phyloP scores from a whole-genome alignment of 73 alveolate species.

The Paramecium caudatum region DNA sequence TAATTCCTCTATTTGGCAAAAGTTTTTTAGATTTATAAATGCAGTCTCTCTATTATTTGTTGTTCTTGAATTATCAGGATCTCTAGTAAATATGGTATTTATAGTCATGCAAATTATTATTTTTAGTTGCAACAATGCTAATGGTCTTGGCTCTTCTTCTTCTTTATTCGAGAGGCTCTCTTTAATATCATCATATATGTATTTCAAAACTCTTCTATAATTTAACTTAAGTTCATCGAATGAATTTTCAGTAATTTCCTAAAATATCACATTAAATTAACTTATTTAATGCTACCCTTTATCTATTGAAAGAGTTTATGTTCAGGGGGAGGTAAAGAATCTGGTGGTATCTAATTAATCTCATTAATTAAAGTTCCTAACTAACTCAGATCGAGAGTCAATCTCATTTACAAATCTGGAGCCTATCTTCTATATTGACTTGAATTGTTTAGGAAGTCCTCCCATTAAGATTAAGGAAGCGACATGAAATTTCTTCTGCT shows the following conservation, averaged over 20 bases:
- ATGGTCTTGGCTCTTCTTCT: neutral
- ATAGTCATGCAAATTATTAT: neutral
- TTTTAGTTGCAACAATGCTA: neutral
- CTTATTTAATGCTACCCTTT: neutral
- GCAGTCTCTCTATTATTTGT: neutral
- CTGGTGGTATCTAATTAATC: neutral
- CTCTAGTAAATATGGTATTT: neutral
- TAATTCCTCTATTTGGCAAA: neutral
- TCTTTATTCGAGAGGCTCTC: neutral
- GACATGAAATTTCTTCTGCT: neutral
- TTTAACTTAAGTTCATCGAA: neutral
- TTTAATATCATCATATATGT: neutral
- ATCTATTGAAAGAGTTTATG: neutral
- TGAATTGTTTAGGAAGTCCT: neutral
- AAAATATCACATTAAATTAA: neutral
- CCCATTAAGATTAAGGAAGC: neutral
- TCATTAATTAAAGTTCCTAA: neutral
- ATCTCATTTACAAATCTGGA: neutral
- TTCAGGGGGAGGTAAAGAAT: neutral
- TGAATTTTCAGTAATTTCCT: neutral
- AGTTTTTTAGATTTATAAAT: neutral
- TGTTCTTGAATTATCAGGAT: too few species aligned
- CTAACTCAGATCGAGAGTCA: neutral
- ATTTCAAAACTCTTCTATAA: neutral
- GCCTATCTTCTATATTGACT: neutral